phyloP scores from a whole-genome alignment of 2,329 filamentous ascomycete genomes.

The Trichocomaceae sp. region DNA sequence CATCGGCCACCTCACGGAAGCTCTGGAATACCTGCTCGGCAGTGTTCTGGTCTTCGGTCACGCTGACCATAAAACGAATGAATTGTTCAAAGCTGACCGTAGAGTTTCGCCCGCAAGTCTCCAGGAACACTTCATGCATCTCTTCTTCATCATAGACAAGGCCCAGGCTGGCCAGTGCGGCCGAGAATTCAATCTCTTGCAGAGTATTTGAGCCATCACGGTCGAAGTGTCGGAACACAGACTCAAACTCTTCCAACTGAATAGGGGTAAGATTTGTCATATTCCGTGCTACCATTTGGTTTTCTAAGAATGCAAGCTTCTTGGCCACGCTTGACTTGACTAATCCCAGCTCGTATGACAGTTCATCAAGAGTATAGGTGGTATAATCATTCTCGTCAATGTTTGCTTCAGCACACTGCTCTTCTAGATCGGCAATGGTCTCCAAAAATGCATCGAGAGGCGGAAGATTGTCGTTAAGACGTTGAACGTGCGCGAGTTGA shows the following conservation, averaged over 20 bases:
- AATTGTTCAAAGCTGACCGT: slow-evolving; percentile 97
- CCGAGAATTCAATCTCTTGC: slow-evolving; percentile 90
- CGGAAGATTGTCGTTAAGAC: slow-evolving; percentile 74
- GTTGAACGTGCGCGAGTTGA: slow-evolving; percentile 79
- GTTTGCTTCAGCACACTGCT: slow-evolving; percentile 89
- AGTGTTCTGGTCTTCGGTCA: slow-evolving; percentile 97
- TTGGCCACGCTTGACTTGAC: slow-evolving; percentile 91
- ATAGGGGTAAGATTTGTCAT: slow-evolving; percentile 99
- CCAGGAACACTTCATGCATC: slow-evolving; percentile 91
- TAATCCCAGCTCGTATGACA: slow-evolving; percentile 85
- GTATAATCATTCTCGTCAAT: slow-evolving; percentile 99
- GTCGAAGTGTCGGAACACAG: slow-evolving; percentile 96
- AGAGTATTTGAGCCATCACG: slow-evolving; percentile 84
- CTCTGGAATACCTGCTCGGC: slow-evolving; percentile 98
- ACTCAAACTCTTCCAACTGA: slow-evolving; percentile 96
- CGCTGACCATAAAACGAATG: slow-evolving; percentile 98
- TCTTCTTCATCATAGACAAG: slow-evolving; percentile 95
- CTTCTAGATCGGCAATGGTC: slow-evolving; percentile 77
- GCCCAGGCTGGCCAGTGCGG: slow-evolving; percentile 87
- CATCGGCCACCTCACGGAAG: slow-evolving; percentile 94
- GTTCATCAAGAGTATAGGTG: slow-evolving; percentile 97
- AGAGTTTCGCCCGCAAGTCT: slow-evolving; percentile 64
- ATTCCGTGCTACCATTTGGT: slow-evolving; percentile 94
- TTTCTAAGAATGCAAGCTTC: slow-evolving; percentile 93
- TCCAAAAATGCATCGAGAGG: slow-evolving; percentile 88